Evolutionary conservation across 768 basidiomycete species (phyloP), one percentile per base, ranked within the genome.

Genomic region (Megacollybia marginata): DNA sequence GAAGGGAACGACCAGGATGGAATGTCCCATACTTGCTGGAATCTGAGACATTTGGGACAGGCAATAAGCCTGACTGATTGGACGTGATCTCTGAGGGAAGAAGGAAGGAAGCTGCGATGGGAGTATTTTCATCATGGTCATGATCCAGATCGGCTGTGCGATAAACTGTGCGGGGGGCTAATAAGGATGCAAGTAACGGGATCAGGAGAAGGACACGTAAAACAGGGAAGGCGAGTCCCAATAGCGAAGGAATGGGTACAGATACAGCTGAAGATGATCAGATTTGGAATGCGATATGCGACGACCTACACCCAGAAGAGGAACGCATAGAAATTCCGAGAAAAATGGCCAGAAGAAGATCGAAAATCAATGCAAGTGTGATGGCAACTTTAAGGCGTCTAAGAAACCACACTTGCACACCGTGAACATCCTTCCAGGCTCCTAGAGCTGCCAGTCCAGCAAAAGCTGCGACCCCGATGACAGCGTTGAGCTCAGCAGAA

Each of bases 21-120:
- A 88, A 89, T 11, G 88, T 90, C 13, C 88, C 88, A 60, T 91
- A 91, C 62, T 87, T 88, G 63, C 69, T 73, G 16, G 66, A 57
- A 52, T 75, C 71, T 44, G 64, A 62, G 51, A 68, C 59, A 9
- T 68, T 68, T 12, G 72, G 58, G 28, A 74, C 63, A 42, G 75
- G 64, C 31, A 76, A 71, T 40, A 84, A 71, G 23, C 79, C 77
- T 8, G 83, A 79, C 1, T 75, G 54, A 28, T 67, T 68, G 31
- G 72, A 66, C 33, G 62, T 63, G 20, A 64, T 62, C 19, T 72
- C 80, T 2, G 79, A 65, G 19, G 82, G 75, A 15, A 84, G 67
- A 33, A 83, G 74, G 56, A 80, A 74, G 19, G 73, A 76, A 0
- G 80, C 76, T 19, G 68, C 69, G 7, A 75, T 77, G 12, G 74